Conservation (phyloP, 768 basidiomycete genomes). For the Nidula microcarpa region DNA sequence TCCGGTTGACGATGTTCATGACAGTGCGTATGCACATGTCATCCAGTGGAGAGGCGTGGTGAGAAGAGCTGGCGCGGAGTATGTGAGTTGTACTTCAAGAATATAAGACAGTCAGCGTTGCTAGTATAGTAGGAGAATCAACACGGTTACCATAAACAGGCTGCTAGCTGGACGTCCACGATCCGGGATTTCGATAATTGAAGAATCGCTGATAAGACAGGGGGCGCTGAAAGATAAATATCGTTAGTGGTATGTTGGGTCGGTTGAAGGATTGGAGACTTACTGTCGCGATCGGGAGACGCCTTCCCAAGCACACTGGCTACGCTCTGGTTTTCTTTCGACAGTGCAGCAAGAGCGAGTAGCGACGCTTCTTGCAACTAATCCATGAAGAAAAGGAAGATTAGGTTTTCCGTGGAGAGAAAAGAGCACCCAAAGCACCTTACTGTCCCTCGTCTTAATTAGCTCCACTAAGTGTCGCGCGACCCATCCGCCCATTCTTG, state of each 20-base stretch:
- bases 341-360: conserved; percentile 60
- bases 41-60: conserved; percentile 28
- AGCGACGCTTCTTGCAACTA: conserved; percentile 68
- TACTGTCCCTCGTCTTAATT: conserved; percentile 48
- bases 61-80: conserved; percentile 44
- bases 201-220: conserved; percentile 42
- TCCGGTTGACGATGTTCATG: conserved; percentile 66
- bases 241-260: too few relatives aligned
- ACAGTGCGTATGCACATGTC: conserved; percentile 51
- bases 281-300: conserved; percentile 27
- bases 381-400: background rate
- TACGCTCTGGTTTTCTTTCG: conserved; percentile 56
- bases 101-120: background rate
- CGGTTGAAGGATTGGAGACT: too few relatives aligned
- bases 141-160: conserved; percentile 57
- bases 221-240: conserved; percentile 13
- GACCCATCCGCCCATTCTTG: conserved; percentile 57
- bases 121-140: background rate
- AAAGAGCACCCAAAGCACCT: conserved; percentile 29
- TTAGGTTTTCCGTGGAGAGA: background rate
- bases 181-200: conserved; percentile 55
- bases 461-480: conserved; percentile 46
- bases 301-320: conserved; percentile 46
- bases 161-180: conserved; percentile 64
- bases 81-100: conserved; percentile 53